Conservation (phyloP, 2,329 filamentous ascomycete genomes). For the Trichophyton benhamiae region DNA sequence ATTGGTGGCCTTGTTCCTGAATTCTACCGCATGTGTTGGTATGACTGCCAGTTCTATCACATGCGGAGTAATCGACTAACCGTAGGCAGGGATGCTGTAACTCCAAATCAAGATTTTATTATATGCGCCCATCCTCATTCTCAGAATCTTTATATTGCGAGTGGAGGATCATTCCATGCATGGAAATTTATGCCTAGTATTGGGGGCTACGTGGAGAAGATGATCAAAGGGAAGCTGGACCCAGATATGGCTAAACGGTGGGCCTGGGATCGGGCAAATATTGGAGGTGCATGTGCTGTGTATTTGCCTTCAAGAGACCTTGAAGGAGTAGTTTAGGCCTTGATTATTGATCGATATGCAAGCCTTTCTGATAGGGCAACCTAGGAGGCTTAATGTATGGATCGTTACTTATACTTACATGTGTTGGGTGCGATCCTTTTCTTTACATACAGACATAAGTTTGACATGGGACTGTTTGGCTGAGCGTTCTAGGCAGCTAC, state of each 20-base stretch:
- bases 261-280: slow-evolving; percentile 8
- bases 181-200: slow-evolving; percentile 44
- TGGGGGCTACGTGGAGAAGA: slow-evolving; percentile 40
- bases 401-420: too few species aligned
- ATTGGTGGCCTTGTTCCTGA: not conserved
- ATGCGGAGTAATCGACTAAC: not conserved
- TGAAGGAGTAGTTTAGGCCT: not conserved
- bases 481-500: too few species aligned
- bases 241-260: not conserved
- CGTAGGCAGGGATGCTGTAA: slow-evolving; percentile 38
- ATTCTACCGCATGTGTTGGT: slow-evolving; percentile 8
- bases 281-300: slow-evolving; percentile 1
- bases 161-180: slow-evolving; percentile 42
- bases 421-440: too few species aligned
- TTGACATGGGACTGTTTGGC: too few species aligned
- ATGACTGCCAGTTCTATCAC: not conserved
- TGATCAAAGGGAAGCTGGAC: slow-evolving; percentile 28
- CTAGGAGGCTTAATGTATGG: too few species aligned
- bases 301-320: slow-evolving; percentile 8
- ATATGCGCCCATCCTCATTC: slow-evolving; percentile 40
- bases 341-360: not conserved
- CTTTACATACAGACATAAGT: too few species aligned
- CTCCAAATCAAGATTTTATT: slow-evolving; percentile 42
- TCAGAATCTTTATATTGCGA: slow-evolving; percentile 35
- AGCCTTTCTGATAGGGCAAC: not conserved